A percentile compares a stretch with the other conserved stretches of the same genome.
Evolutionary conservation across 352 stramenopile genomes (phyloP).

Genomic region (Pythium phragmiticola): DNA sequence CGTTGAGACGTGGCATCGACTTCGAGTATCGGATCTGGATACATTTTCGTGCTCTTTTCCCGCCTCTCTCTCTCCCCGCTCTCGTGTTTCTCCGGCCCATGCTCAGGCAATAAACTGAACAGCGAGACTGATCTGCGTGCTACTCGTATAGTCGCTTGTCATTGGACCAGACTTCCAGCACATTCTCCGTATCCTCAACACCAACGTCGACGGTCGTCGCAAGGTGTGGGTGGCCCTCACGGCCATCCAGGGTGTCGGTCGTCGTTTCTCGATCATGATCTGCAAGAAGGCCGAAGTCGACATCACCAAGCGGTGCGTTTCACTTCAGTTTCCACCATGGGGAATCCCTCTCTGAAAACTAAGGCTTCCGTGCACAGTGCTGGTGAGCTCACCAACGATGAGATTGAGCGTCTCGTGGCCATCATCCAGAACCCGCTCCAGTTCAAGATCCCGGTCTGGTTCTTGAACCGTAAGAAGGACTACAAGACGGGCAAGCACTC

Average conservation of each 20-base stretch:
- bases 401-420: conserved; percentile 99
- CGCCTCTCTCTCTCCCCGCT: background rate
- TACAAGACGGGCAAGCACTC: conserved; percentile 99
- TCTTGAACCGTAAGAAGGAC: conserved; percentile 99
- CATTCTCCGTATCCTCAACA: conserved; percentile 99
- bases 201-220: conserved; percentile 99
- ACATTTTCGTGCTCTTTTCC: background rate
- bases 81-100: background rate
- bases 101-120: background rate
- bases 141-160: conserved; percentile 73
- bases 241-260: conserved; percentile 84
- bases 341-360: background rate
- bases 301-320: conserved; percentile 94
- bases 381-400: conserved; percentile 98
- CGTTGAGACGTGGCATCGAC: too few relatives aligned
- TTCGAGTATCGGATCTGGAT: too few relatives aligned
- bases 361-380: conserved; percentile 47
- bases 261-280: conserved; percentile 91
- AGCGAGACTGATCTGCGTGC: conserved; percentile 18
- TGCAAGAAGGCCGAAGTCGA: conserved; percentile 99
- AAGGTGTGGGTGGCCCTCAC: conserved; percentile 89
- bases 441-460: conserved; percentile 99
- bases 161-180: conserved; percentile 98
- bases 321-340: background rate
- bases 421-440: conserved; percentile 99